phyloP scores from a whole-genome alignment of 2,329 filamentous ascomycete species.

The Cercospora zeae-maydis region DNA sequence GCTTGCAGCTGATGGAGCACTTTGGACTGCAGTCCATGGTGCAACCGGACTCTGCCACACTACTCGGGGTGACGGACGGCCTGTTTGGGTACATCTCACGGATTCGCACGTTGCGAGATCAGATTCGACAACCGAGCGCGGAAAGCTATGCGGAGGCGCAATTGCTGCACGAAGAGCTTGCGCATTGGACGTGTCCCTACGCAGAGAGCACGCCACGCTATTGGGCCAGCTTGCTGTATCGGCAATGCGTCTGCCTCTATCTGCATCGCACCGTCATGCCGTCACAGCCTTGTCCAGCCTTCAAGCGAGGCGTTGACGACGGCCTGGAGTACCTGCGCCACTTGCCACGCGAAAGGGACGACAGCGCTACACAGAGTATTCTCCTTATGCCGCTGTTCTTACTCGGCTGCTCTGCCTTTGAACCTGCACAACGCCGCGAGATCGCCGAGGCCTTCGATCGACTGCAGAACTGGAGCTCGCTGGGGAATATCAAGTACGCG shows the following conservation, averaged over 20 bases:
- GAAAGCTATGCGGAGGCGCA: constrained; percentile 69
- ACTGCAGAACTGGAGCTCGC: constrained; percentile 53
- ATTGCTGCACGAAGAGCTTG: constrained; percentile 70
- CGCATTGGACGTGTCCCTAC: constrained; percentile 66
- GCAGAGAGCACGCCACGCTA: constrained; percentile 51
- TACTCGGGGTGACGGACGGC: constrained; percentile 78
- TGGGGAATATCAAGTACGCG: constrained; percentile 58
- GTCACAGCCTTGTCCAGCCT: constrained; percentile 53
- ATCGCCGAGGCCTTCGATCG: constrained; percentile 54
- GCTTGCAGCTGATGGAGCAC: constrained; percentile 52
- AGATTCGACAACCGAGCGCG: constrained; percentile 65
- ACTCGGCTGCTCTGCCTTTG: constrained; percentile 59
- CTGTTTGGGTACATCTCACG: constrained; percentile 74
- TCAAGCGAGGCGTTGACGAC: constrained; percentile 56
- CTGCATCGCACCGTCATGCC: constrained; percentile 57
- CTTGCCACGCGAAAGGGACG: constrained; percentile 40
- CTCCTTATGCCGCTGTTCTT: constrained; percentile 60
- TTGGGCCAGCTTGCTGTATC: constrained; percentile 57
- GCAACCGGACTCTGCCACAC: constrained; percentile 54
- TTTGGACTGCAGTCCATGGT: constrained; percentile 53
- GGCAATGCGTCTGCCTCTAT: constrained; percentile 62
- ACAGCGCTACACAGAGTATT: constrained; percentile 53
- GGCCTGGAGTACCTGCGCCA: constrained; percentile 55
- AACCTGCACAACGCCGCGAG: constrained; percentile 52
- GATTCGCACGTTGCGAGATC: constrained; percentile 73